Evolutionary conservation across 805 yeast species (phyloP).

Genomic region (Suhomyces prunicola): DNA sequence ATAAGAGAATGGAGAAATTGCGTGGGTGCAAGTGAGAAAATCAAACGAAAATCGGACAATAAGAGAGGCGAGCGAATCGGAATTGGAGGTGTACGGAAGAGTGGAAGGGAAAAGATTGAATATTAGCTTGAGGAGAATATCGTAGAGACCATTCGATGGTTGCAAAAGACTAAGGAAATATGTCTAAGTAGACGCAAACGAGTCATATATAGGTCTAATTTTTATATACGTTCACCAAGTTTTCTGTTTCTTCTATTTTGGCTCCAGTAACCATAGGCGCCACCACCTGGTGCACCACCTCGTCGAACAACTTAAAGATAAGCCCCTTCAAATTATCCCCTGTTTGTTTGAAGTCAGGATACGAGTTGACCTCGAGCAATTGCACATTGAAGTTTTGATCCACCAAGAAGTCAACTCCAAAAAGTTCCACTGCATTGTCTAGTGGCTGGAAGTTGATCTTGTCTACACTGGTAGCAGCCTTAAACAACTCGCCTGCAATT

Average conservation of each 20-base stretch:
- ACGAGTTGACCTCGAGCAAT: conserved; percentile 84
- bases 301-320: conserved; percentile 64
- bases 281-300: conserved; percentile 42
- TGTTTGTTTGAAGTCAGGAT: conserved; percentile 96
- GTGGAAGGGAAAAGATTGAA: too few species aligned
- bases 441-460: conserved; percentile 82
- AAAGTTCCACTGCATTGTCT: conserved; percentile 78
- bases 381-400: conserved; percentile 52
- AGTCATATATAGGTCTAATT: background rate
- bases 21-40: background rate
- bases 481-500: conserved; percentile 66
- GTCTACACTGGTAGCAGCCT: conserved; percentile 79
- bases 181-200: too few species aligned
- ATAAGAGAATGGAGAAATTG: background rate
- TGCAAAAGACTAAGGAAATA: background rate
- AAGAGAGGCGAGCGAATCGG: background rate
- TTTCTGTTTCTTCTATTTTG: background rate
- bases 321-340: conserved; percentile 69
- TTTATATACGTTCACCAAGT: background rate
- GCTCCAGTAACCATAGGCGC: background rate
- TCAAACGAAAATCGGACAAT: background rate
- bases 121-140: too few species aligned
- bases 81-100: background rate
- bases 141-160: background rate
- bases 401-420: conserved; percentile 85